Base-by-base conservation (phyloP, 495 filamentous ascomycete species). In the Aspergillus coremiiformis region DNA sequence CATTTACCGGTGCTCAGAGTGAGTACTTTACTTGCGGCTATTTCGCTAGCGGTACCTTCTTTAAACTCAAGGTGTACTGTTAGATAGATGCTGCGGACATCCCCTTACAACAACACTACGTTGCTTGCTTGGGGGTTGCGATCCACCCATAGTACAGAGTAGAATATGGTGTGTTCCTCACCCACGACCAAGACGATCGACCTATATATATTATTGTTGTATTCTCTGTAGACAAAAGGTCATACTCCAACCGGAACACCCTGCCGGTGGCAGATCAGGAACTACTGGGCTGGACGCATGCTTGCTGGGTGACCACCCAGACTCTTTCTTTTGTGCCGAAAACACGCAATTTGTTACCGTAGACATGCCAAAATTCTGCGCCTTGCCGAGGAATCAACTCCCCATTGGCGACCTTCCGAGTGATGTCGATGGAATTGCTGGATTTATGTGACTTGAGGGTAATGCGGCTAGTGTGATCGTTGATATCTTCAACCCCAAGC, bases 21-120 rank as follows among this genome's bases (percentile, higher is more conserved):
- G 65, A 77, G 64, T 54, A 54, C 45, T 63, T 57, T 33, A 59
- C 17, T 17, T 19, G 77, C 75, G 77, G 76, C 74, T 73, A 57
- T 76, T 85, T 85, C 82, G 82, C 82, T 85, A 85, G 79, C 82
- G 73, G 80, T 83, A 80, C 79, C 80, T 83, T 81, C 78, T 66
- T 64, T 37, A 50, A 60, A 53, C 42, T 59, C 68, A 82, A 80
- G 78, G 81, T 65, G 74, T 82, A 80, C 79, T 66, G 82, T 83
- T 85, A 85, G 82, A 85, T 85, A 84, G 81, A 73, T 70, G 69
- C 73, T 77, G 80, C 78, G 39, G 59, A 84, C 78, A 85, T 72
- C 23, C 53, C 61, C 54, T 47, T 27, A 5, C 35, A 45, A 47
- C 35, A 45, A 47, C 22, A 9, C 19, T 39, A 20, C 2, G 26